phyloP scores from a whole-genome alignment of 2,329 filamentous ascomycete genomes.

The Drechslerella dactyloides region DNA sequence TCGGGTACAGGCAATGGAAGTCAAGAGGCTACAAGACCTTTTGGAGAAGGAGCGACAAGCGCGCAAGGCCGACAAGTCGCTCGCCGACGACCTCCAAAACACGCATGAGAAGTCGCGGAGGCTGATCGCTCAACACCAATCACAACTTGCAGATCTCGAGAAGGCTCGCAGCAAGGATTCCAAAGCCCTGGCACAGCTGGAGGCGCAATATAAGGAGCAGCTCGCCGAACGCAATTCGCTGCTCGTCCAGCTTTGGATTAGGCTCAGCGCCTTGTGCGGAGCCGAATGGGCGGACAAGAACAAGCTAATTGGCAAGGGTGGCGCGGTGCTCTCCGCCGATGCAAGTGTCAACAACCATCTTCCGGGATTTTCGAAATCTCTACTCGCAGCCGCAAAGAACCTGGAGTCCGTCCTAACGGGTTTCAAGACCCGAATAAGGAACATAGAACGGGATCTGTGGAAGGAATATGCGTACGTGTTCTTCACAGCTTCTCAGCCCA shows the following conservation, averaged over 20 bases:
- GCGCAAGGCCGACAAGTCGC: constrained; percentile 83
- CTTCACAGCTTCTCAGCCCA: not conserved
- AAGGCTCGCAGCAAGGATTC: constrained; percentile 77
- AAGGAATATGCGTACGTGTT: constrained; percentile 75
- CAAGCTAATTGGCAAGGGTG: constrained; percentile 68
- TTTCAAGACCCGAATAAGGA: constrained; percentile 80
- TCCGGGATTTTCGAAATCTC: constrained; percentile 86
- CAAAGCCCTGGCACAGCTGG: constrained; percentile 75
- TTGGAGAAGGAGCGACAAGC: constrained; percentile 87
- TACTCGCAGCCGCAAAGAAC: constrained; percentile 83
- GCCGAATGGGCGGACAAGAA: constrained; percentile 91
- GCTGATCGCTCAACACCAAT: constrained; percentile 82
- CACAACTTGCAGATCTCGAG: constrained; percentile 84
- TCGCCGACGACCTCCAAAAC: constrained; percentile 86
- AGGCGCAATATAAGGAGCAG: constrained; percentile 83
- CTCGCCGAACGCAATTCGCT: constrained; percentile 87
- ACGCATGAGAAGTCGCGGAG: constrained; percentile 86
- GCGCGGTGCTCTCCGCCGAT: constrained; percentile 49
- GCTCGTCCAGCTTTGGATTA: constrained; percentile 86
- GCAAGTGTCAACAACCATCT: constrained; percentile 75
- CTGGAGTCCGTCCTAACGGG: constrained; percentile 79
- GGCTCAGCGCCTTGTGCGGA: constrained; percentile 82
- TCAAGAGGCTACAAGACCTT: constrained; percentile 80
- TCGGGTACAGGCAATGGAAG: constrained; percentile 78
- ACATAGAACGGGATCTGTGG: constrained; percentile 86